These are phyloP conservation scores for Bertia moriformis DNA, from an alignment of 2,329 filamentous ascomycete species.

Conservation along the genomic window DNA sequence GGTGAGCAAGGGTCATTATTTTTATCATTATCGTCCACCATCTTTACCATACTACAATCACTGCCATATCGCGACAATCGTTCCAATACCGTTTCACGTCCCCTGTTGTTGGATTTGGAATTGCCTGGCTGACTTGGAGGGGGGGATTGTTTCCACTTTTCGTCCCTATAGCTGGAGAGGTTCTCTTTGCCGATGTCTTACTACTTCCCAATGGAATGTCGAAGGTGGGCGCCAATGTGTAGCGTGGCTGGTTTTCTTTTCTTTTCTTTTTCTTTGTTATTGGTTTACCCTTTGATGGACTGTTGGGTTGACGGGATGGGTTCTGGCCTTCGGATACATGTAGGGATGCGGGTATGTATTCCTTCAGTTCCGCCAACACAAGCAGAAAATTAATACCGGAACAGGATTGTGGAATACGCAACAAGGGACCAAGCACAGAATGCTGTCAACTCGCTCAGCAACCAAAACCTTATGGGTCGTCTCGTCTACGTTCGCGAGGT, in stretches of 20 bases:
- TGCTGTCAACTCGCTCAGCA: conserved; percentile 93
- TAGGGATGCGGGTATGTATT: conserved; percentile 97
- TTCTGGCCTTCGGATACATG: conserved; percentile 75
- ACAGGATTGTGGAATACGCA: conserved; percentile 99
- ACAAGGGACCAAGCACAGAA: conserved; percentile 97
- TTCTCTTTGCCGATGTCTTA: conserved; percentile 98
- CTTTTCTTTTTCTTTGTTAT: conserved; percentile 37
- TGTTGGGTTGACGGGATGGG: conserved; percentile 99
- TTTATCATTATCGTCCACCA: conserved; percentile 9
- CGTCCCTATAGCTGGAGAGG: conserved; percentile 69
- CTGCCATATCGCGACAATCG: no score
- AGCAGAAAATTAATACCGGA: conserved; percentile 15
- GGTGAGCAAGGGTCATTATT: conserved; percentile 47
- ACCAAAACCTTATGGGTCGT: conserved; percentile 96
- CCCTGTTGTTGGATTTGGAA: neutral
- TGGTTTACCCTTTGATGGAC: conserved; percentile 57
- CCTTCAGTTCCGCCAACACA: conserved; percentile 1
- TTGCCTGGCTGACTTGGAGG: conserved; percentile 13
- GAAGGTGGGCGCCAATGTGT: conserved; percentile 97
- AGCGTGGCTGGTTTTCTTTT: conserved; percentile 72
- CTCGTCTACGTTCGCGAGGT: conserved; percentile 98
- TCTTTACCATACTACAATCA: no score
- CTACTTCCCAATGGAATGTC: conserved; percentile 99
- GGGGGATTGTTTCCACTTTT: neutral
- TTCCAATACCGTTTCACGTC: no score